Percentiles rank a stretch among this genome's conserved stretches.
These are phyloP conservation scores for Metschnikowia baotianmanensis DNA, from an alignment of 805 yeast species.

Conservation along the genomic window DNA sequence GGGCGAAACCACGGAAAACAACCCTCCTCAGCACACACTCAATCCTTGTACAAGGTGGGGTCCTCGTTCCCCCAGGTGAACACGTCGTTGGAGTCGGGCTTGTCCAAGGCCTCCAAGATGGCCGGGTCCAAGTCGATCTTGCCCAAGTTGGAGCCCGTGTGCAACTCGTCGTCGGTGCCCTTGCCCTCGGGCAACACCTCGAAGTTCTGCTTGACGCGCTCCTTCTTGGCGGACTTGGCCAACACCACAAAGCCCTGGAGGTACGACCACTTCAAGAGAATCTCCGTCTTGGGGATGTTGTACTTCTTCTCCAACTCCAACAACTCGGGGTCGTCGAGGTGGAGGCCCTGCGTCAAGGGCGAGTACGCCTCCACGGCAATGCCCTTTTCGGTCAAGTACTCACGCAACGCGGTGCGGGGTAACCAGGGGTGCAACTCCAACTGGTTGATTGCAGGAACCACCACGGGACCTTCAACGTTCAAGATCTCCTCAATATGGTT, in stretches of 20 bases:
- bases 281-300: slow-evolving; percentile 55
- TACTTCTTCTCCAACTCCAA: slow-evolving; percentile 47
- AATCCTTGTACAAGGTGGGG: slow-evolving; percentile 20
- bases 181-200: slow-evolving; percentile 43
- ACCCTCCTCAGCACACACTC: not conserved
- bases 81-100: slow-evolving; percentile 35
- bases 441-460: slow-evolving; percentile 69
- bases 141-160: slow-evolving; percentile 27
- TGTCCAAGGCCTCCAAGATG: slow-evolving; percentile 34
- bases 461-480: slow-evolving; percentile 48
- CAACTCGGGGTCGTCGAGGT: slow-evolving; percentile 54
- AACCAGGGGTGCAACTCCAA: slow-evolving; percentile 85
- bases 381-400: slow-evolving; percentile 53
- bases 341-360: slow-evolving; percentile 68
- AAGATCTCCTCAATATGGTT: slow-evolving; percentile 60
- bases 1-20: too few species aligned
- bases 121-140: slow-evolving; percentile 41
- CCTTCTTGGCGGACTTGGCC: slow-evolving; percentile 58
- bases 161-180: slow-evolving; percentile 24
- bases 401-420: slow-evolving; percentile 61
- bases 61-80: slow-evolving; percentile 34
- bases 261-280: slow-evolving; percentile 69
- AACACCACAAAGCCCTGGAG: slow-evolving; percentile 70
- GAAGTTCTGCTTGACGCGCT: slow-evolving; percentile 54
- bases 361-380: slow-evolving; percentile 74